phyloP scores from a whole-genome alignment of 1,284 basidiomycete species.

The Coniferiporia weirii region DNA sequence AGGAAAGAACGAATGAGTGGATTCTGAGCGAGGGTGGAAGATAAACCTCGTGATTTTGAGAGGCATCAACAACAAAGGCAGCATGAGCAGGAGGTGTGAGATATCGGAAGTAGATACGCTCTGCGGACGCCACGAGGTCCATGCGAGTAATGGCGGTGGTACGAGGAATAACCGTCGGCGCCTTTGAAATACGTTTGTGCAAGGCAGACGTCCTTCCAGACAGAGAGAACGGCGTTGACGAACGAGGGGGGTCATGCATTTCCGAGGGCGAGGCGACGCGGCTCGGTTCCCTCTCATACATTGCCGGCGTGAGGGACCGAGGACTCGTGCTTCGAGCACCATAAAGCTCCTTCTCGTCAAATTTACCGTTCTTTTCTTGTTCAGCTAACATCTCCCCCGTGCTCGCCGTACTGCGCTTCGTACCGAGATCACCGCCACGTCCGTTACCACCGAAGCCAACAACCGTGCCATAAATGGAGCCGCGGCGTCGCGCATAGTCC shows the following conservation, averaged over 20 bases:
- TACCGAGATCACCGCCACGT: slow-evolving; percentile 32
- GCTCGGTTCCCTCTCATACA: slow-evolving; percentile 39
- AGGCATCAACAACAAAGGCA: slow-evolving; percentile 40
- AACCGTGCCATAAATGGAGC: slow-evolving; percentile 87
- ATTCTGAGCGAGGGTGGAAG: slow-evolving; percentile 83
- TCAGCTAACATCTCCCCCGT: slow-evolving; percentile 63
- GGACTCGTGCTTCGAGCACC: slow-evolving; percentile 50
- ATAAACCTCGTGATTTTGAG: slow-evolving; percentile 89
- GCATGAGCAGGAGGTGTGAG: slow-evolving; percentile 69
- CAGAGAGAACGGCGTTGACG: slow-evolving; percentile 74
- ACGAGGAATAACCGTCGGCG: slow-evolving; percentile 85
- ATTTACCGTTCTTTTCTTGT: slow-evolving; percentile 57
- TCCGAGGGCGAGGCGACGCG: slow-evolving; percentile 48
- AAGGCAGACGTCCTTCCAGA: slow-evolving; percentile 66
- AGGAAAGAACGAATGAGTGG: slow-evolving; percentile 70
- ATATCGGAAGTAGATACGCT: slow-evolving; percentile 93
- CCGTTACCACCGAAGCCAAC: slow-evolving; percentile 57
- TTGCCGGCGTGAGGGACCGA: slow-evolving; percentile 32
- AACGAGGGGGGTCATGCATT: slow-evolving; percentile 47
- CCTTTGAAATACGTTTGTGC: slow-evolving; percentile 69
- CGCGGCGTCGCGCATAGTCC: slow-evolving; percentile 81
- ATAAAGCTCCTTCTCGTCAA: slow-evolving; percentile 36
- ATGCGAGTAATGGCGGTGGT: slow-evolving; percentile 85
- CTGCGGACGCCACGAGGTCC: slow-evolving; percentile 89
- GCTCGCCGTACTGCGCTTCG: slow-evolving; percentile 72